These are phyloP conservation scores for Alternaria solani DNA, from an alignment of 2,329 filamentous ascomycete genomes.

Conservation along the genomic window DNA sequence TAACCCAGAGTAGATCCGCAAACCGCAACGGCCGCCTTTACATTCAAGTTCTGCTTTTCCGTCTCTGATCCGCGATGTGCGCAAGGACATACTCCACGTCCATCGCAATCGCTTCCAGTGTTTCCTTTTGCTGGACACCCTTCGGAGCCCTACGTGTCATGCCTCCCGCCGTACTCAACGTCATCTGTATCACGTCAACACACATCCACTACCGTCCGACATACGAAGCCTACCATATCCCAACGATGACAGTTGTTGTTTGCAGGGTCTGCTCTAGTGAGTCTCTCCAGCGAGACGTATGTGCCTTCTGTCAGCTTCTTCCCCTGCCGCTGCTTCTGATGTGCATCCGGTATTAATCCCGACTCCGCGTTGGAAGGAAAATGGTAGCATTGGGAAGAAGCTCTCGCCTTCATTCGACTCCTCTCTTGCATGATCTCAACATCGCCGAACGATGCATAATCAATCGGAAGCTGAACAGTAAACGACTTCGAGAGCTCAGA, in stretches of 20 bases:
- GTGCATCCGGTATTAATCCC: conserved; percentile 13
- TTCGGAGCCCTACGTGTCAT: conserved; percentile 62
- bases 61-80: conserved; percentile 22
- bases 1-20: not conserved
- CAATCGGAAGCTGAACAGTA: conserved; percentile 60
- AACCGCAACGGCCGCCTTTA: not conserved
- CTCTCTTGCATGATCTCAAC: conserved; percentile 19
- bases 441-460: conserved; percentile 55
- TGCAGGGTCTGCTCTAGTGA: conserved; percentile 9
- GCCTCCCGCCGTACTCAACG: conserved; percentile 74
- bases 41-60: conserved; percentile 1
- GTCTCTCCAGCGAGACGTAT: conserved; percentile 70
- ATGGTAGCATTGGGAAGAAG: conserved; percentile 15
- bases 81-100: conserved; percentile 30
- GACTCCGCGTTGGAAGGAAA: conserved; percentile 1
- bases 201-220: not conserved
- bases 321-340: conserved; percentile 49
- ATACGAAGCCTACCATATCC: conserved; percentile 64
- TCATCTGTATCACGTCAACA: conserved; percentile 68
- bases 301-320: conserved; percentile 63
- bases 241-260: conserved; percentile 60
- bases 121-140: conserved; percentile 20
- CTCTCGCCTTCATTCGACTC: conserved; percentile 24
- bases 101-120: conserved; percentile 24
- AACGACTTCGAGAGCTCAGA: conserved; percentile 61